Percentiles rank a stretch among this genome's conserved stretches.
These are phyloP conservation scores for Penicillium sp. DNA, from an alignment of 2,329 filamentous ascomycete genomes.

Conservation along the genomic window DNA sequence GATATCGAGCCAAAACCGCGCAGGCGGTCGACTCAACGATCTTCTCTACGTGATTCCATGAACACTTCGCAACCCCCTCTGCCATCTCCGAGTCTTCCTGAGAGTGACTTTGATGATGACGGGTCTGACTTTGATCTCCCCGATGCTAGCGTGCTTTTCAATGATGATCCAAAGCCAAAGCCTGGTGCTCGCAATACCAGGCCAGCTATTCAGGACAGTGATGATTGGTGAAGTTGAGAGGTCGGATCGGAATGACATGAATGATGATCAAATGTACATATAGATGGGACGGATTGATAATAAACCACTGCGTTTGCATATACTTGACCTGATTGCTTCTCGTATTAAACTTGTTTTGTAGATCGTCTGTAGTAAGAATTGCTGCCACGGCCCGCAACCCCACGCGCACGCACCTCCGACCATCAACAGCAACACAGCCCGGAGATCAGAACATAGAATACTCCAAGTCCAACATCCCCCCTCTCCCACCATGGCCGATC, in stretches of 20 bases:
- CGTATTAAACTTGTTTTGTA: not conserved
- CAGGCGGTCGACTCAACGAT: not conserved
- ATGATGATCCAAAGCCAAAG: conserved; percentile 19
- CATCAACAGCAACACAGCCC: conserved; percentile 23
- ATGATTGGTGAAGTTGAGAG: conserved; percentile 30
- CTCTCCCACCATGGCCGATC: conserved; percentile 46
- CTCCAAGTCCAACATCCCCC: conserved; percentile 15
- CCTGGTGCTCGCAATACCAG: conserved; percentile 22
- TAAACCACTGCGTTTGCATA: not conserved
- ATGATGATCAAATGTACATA: conserved; percentile 8
- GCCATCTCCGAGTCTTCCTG: not conserved
- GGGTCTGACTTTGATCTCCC: conserved; percentile 33
- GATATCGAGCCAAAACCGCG: conserved; percentile 2
- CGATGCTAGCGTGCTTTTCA: conserved; percentile 32
- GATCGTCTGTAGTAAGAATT: not conserved
- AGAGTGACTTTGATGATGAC: conserved; percentile 18
- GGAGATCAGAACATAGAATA: conserved; percentile 18
- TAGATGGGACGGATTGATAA: not conserved
- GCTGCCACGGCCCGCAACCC: conserved; percentile 1
- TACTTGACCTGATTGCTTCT: not conserved
- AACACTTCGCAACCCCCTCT: not conserved
- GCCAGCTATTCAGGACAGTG: conserved; percentile 32
- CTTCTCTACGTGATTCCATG: not conserved
- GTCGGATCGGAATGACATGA: not conserved
- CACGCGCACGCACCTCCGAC: conserved; percentile 25